Evolutionary conservation across 257 asterid genomes (phyloP).

Genomic region (Primulina huaijiensis): DNA sequence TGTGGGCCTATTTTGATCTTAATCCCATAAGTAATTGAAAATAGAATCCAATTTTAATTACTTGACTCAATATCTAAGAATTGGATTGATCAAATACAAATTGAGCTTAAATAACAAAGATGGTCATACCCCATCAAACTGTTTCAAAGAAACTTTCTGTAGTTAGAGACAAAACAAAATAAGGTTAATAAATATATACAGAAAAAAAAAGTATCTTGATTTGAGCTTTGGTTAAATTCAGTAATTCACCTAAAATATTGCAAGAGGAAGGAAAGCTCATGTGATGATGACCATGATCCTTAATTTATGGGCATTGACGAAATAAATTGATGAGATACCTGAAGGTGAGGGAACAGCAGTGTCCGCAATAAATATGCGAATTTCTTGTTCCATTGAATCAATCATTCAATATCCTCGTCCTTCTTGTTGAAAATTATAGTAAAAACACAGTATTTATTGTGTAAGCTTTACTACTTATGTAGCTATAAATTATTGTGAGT

Average conservation of each 20-base stretch:
- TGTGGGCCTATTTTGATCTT: too few species aligned
- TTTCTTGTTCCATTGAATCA: slow-evolving; percentile 33
- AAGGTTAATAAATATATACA: too few species aligned
- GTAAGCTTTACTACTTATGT: slow-evolving; percentile 22
- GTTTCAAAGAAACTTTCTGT: too few species aligned
- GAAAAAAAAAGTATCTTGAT: too few species aligned
- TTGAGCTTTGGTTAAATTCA: too few species aligned
- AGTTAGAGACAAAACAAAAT: too few species aligned
- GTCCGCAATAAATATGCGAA: slow-evolving; percentile 44
- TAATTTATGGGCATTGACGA: slow-evolving; percentile 4
- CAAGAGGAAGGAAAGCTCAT: not conserved
- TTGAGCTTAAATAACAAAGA: too few species aligned
- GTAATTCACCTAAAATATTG: not conserved
- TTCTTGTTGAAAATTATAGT: slow-evolving; percentile 30
- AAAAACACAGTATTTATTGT: slow-evolving; percentile 10
- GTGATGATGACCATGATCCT: not conserved
- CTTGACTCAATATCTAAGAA: too few species aligned
- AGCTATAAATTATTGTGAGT: slow-evolving; percentile 30
- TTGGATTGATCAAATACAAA: too few species aligned
- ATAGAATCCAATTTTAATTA: too few species aligned
- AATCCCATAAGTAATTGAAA: too few species aligned
- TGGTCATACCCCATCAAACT: too few species aligned
- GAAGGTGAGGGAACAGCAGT: slow-evolving; percentile 34
- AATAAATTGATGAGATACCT: slow-evolving; percentile 26
- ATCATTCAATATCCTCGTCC: slow-evolving; percentile 56